Evolutionary conservation across 345 rosid genomes (phyloP).

Genomic region (Populus euphratica): DNA sequence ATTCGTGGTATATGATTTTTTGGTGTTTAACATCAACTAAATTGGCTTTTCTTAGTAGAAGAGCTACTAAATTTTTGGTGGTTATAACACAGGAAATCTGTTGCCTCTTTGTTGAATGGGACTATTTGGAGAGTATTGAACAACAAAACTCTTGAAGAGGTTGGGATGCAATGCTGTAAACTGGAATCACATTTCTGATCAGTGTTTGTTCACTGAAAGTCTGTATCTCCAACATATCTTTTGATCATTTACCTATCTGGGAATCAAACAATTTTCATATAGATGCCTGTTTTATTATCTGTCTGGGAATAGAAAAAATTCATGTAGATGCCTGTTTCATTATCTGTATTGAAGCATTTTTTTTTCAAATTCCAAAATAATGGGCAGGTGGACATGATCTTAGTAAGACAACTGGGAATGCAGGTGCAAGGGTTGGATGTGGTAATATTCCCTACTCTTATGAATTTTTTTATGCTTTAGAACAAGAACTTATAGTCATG

Average conservation of each 20-base stretch:
- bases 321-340: too few relatives aligned
- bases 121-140: neutral
- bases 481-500: neutral
- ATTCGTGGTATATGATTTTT: neutral
- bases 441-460: conserved; percentile 41
- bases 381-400: conserved; percentile 80
- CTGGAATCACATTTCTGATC: neutral
- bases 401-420: conserved; percentile 88
- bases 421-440: conserved; percentile 88
- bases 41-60: neutral
- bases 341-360: neutral
- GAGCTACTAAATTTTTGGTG: neutral
- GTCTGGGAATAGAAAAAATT: too few relatives aligned
- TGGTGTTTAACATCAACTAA: neutral
- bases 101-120: neutral
- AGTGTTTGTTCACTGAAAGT: neutral
- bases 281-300: neutral
- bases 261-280: neutral
- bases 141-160: neutral
- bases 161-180: neutral
- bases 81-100: neutral
- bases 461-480: neutral
- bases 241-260: neutral
- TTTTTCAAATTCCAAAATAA: neutral
- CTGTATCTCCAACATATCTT: neutral